Percentiles rank a stretch among this genome's conserved stretches.
Evolutionary conservation across 176 grass and related monocot species (phyloP).

Genomic region (Oropetium thomaeum): DNA sequence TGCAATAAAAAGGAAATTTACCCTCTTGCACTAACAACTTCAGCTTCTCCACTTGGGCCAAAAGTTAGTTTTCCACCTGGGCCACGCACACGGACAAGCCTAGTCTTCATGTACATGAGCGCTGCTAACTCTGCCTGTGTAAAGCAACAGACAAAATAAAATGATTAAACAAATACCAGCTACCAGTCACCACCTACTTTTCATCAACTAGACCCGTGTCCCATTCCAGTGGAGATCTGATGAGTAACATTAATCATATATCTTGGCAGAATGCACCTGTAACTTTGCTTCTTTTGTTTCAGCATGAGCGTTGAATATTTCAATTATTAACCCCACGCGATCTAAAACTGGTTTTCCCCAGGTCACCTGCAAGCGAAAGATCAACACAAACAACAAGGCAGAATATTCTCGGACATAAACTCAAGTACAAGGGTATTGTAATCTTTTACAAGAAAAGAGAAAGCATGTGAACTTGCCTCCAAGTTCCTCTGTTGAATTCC

Average conservation of each 20-base stretch:
- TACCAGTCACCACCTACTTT: constrained; percentile 17
- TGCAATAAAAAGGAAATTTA: constrained; percentile 36
- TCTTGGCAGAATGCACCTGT: constrained; percentile 53
- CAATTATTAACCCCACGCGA: constrained; percentile 90
- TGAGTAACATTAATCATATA: constrained; percentile 7
- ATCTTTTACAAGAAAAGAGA: background rate
- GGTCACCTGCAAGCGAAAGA: constrained; percentile 50
- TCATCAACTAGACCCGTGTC: background rate
- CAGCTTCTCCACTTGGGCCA: constrained; percentile 83
- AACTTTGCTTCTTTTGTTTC: constrained; percentile 97
- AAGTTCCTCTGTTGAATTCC: constrained; percentile 92
- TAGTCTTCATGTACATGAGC: constrained; percentile 93
- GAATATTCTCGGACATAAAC: background rate
- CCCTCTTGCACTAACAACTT: constrained; percentile 98
- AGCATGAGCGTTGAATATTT: constrained; percentile 99
- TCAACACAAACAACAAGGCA: constrained; percentile 13
- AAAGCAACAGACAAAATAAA: constrained; percentile 28
- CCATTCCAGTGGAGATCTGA: background rate
- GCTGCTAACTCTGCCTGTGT: constrained; percentile 89
- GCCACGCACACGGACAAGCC: constrained; percentile 87
- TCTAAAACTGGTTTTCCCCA: constrained; percentile 84
- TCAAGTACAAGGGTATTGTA: background rate
- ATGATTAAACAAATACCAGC: constrained; percentile 23
- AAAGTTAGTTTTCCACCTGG: constrained; percentile 81
- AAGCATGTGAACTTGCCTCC: constrained; percentile 52